Evolutionary conservation across 257 asterid species (phyloP), one percentile per base, ranked within the genome.

Genomic region (Solanum appendiculatum): DNA sequence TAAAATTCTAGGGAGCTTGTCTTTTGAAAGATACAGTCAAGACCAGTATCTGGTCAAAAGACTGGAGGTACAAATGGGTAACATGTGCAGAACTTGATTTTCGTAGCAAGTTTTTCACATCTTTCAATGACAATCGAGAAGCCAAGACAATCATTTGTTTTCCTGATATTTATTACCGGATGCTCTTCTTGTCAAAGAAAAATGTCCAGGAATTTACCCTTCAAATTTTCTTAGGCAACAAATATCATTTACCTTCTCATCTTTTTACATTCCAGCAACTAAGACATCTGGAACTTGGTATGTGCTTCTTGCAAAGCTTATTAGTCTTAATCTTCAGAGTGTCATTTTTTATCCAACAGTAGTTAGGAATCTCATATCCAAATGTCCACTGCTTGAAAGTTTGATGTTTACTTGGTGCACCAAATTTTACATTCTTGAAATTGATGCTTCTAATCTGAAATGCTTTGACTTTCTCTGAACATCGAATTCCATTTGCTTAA

Each of bases 291-390:
- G 72, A 64, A 25, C 20, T 64, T 11, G 13, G 6, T 64, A 6
- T 9, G 13, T 29, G 23, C 39, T 29, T 29, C 2, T 68, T 77
- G 72, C 20, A 46, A 88, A 75, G 36, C 87, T 90, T 7, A 82
- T 63, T 68, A 82, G n/a, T 40, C 85, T 90, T 13, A 87, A 87
- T 60, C 60, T 87, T n/a, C n/a, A n/a, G n/a, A n/a, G n/a, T n/a
- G n/a, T n/a, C n/a, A n/a, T n/a, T n/a, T n/a, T n/a, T n/a, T n/a
- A n/a, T n/a, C n/a, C n/a, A n/a, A n/a, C n/a, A n/a, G n/a, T n/a
- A n/a, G n/a, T n/a, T n/a, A n/a, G n/a, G n/a, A n/a, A n/a, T n/a
- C n/a, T n/a, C n/a, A n/a, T n/a, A n/a, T n/a, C n/a, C n/a, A n/a
- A n/a, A n/a, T n/a, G n/a, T n/a, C n/a, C n/a, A n/a, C n/a, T n/a